Base-by-base conservation (phyloP, 257 asterid genomes). In the Apocynum venetum region DNA sequence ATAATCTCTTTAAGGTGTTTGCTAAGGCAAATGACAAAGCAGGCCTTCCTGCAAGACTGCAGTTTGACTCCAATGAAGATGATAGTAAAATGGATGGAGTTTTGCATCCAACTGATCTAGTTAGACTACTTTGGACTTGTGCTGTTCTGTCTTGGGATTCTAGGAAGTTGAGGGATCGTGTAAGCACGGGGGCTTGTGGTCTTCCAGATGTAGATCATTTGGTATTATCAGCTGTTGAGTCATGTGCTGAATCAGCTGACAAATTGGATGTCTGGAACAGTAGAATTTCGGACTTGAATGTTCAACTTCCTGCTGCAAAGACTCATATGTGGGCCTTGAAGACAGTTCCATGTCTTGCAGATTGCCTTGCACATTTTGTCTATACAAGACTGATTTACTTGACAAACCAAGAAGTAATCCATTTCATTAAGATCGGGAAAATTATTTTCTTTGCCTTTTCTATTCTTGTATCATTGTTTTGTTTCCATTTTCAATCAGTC, bases 71-170 rank as follows among this genome's bases (percentile, higher is more conserved):
- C 36, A 44, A 72, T 40, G 97, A 91, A 60, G 97, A 86, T 80
- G 93, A 87, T 73, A 81, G 84, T 73, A 96, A 90, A 86, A 74
- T 91, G 48, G 84, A 75, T 59, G 99, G 99, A 55, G 79, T 85
- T 12, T 84, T 90, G 47, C 80, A 82, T 74, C 83, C 97, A 19
- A 71, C 20, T 71, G 85, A 88, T 73, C 57, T 91, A 71, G 78
- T 56, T 68, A 84, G 77, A 86, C 94, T 96, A 83, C 90, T 96
- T 67, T 86, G 77, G 78, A 52, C 87, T 63, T 96, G 93, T 85
- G 90, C 97, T 94, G 80, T 87, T 63, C 79, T 93, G 82, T 86
- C 90, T 46, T 88, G 94, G 89, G 96, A 93, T 86, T 86, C 89
- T 35, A 84, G 85, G 86, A 78, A 73, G 79, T 68, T 83, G 76